Conservation (phyloP, 2,329 filamentous ascomycete genomes). For the Talaromyces marneffei region DNA sequence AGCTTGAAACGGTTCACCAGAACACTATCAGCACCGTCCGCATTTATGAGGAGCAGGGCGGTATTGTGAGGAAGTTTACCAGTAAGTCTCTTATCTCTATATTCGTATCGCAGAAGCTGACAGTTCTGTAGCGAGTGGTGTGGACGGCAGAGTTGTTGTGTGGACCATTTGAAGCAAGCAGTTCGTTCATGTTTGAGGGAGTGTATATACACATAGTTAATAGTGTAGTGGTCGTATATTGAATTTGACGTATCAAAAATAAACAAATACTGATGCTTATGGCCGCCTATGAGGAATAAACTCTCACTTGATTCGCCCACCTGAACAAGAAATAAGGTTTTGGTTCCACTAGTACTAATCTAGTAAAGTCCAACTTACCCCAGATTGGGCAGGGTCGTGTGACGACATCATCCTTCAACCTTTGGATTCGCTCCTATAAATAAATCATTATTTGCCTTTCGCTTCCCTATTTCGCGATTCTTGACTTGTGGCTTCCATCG, state of each 20-base stretch:
- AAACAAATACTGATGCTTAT: neutral
- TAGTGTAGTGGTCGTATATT: neutral
- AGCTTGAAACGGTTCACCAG: constrained; percentile 91
- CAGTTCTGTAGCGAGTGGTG: constrained; percentile 61
- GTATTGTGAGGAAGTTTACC: constrained; percentile 70
- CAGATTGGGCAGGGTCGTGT: constrained; percentile 8
- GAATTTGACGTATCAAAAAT: neutral
- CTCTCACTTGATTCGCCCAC: neutral
- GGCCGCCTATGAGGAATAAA: neutral
- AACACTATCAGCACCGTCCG: constrained; percentile 89
- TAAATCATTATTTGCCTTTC: neutral
- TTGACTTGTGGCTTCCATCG: neutral
- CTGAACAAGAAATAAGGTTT: neutral
- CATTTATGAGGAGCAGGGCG: constrained; percentile 62
- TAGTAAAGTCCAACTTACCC: neutral
- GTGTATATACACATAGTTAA: neutral
- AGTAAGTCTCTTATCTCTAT: constrained; percentile 53
- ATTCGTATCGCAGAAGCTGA: constrained; percentile 16
- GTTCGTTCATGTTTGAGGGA: neutral
- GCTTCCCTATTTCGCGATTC: neutral
- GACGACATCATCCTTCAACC: neutral
- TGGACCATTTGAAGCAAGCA: constrained; percentile 55
- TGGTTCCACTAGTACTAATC: neutral
- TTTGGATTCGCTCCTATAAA: neutral
- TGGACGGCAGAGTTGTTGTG: constrained; percentile 75